Base-by-base conservation (phyloP, 495 filamentous ascomycete genomes). In the Opeltia flavorubescens region DNA sequence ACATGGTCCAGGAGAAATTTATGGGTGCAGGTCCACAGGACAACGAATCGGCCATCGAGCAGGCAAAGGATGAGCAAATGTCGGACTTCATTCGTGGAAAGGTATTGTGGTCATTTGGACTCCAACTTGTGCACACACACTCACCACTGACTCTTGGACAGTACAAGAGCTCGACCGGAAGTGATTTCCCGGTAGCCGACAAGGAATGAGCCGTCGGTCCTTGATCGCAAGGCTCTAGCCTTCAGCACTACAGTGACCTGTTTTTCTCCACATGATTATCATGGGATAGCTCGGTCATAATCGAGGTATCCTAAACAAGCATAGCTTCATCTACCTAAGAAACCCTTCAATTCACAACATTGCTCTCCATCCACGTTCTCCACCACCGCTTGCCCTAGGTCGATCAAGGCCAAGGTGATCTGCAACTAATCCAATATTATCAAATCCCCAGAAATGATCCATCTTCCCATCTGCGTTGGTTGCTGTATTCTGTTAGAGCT, bases 41-140 rank as follows among this genome's bases (percentile, higher is more conserved):
- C 64, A 84, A 85, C 63, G 82, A 86, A 64, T 74, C 65, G 45
- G 81, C 81, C 5, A 59, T 72, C 29, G 82, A 86, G 60, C 82
- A 86, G 57, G 80, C 76, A 53, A 84, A 85, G 66, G 82, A 86
- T 56, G 76, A 83, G 60, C 56, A 74, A 60, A 80, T 82, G 43
- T 72, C 74, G 3, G 69, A 80, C 39, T 67, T 72, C 59, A 76
- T 86, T 49, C 71, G 82, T 17, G 60, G 61, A 15, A 42, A 38
- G 13, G 38, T 41, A 41, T 8, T 5, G 15, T 12, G 20, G 9
- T 13, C 43, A 28, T 13, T 7, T 36, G 21, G 17, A 23, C 35
- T 15, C n/a, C 28, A 11, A 21, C 38, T 41, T n/a, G 7, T 4
- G 38, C 9, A 21, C 38, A 7, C 13, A 4, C 1, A 21, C 38